Evolutionary conservation across 2,329 filamentous ascomycete genomes (phyloP).

Genomic region (Penicillium italicum): DNA sequence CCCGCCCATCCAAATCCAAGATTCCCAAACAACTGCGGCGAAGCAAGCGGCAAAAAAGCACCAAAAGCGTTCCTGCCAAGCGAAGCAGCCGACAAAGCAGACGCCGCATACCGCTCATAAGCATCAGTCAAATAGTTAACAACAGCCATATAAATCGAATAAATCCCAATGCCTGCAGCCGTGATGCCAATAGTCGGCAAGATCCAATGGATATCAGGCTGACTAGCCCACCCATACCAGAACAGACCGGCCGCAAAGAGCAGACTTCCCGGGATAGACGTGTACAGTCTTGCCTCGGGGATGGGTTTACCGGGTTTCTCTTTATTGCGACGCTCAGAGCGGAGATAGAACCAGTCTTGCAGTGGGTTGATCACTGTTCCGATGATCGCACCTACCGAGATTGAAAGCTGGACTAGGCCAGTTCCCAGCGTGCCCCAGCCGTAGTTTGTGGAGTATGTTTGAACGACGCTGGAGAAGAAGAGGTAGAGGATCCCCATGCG

Average conservation of each 20-base stretch:
- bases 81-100: constrained; percentile 46
- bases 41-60: constrained; percentile 46
- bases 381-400: constrained; percentile 43
- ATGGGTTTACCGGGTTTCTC: constrained; percentile 41
- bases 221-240: constrained; percentile 38
- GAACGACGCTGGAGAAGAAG: constrained; percentile 42
- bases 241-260: constrained; percentile 36
- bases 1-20: constrained; percentile 46
- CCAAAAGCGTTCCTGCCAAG: constrained; percentile 47
- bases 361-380: constrained; percentile 41
- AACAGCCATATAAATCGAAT: constrained; percentile 47
- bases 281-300: constrained; percentile 44
- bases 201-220: constrained; percentile 32
- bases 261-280: constrained; percentile 41
- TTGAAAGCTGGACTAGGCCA: constrained; percentile 41
- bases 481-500: constrained; percentile 46
- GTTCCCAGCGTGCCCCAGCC: constrained; percentile 35
- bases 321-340: constrained; percentile 24
- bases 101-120: constrained; percentile 49
- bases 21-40: constrained; percentile 40
- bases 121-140: constrained; percentile 50
- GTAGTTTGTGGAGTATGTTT: constrained; percentile 41
- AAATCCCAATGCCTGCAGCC: constrained; percentile 42
- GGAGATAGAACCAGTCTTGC: constrained; percentile 33
- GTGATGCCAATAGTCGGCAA: constrained; percentile 33